phyloP scores from a whole-genome alignment of 306 rosid genomes.

The Canavalia gladiata region DNA sequence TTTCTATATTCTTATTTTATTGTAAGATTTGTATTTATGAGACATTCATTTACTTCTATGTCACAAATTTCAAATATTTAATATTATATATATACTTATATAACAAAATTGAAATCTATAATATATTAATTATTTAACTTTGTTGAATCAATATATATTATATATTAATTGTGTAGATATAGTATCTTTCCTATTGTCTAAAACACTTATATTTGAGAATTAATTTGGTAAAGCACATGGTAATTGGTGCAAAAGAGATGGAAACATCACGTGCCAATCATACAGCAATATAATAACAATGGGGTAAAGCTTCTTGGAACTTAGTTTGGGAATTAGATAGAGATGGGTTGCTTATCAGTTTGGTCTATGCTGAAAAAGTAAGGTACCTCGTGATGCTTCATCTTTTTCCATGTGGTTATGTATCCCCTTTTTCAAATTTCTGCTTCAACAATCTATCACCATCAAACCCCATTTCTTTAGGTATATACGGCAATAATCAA shows the following conservation, averaged over 20 bases:
- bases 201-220: background rate
- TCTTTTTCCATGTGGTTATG: constrained; percentile 78
- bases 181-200: background rate
- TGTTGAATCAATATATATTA: no score
- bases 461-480: constrained; percentile 37
- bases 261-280: constrained; percentile 55
- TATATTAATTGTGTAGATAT: no score
- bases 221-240: constrained; percentile 36
- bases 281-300: constrained; percentile 5
- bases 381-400: constrained; percentile 62
- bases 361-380: constrained; percentile 55
- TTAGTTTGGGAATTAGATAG: constrained; percentile 50
- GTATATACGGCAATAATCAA: constrained; percentile 35
- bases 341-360: constrained; percentile 53
- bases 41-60: no score
- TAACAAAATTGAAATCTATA: no score
- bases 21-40: no score
- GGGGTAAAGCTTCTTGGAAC: constrained; percentile 55
- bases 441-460: constrained; percentile 48
- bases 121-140: no score
- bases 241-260: constrained; percentile 29
- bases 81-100: no score
- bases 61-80: no score
- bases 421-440: constrained; percentile 42
- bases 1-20: no score